These are phyloP conservation scores for Aquilaria malaccensis DNA, from an alignment of 345 rosid genomes.

Conservation along the genomic window DNA sequence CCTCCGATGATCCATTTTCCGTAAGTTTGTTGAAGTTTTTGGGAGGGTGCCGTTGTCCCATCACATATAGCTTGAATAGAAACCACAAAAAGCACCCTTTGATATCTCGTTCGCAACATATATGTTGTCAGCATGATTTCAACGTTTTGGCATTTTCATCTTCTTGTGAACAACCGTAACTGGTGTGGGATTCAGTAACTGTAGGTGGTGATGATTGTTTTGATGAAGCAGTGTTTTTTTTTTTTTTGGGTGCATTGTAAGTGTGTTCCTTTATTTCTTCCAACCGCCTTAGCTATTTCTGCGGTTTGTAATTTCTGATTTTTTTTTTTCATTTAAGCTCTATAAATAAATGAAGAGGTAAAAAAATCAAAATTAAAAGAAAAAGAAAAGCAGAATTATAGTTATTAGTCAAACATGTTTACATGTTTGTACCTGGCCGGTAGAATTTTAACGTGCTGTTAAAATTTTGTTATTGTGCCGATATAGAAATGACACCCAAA, in stretches of 20 bases:
- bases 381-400: background rate
- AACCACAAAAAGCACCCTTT: background rate
- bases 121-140: too few species aligned
- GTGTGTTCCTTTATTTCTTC: slow-evolving; percentile 9
- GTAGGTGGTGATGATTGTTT: slow-evolving; percentile 10
- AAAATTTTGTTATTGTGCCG: too few species aligned
- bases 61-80: too few species aligned
- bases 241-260: background rate
- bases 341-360: slow-evolving; percentile 14
- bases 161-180: background rate
- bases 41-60: too few species aligned
- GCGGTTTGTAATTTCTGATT: slow-evolving; percentile 1
- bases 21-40: too few species aligned
- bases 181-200: background rate
- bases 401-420: background rate
- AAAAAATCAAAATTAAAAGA: too few species aligned
- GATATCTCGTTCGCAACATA: background rate
- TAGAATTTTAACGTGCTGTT: too few species aligned
- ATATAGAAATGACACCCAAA: too few species aligned
- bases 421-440: too few species aligned
- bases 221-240: slow-evolving; percentile 9
- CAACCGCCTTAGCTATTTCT: slow-evolving; percentile 4
- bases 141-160: too few species aligned
- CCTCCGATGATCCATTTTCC: too few species aligned
- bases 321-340: slow-evolving; percentile 10